These are phyloP conservation scores for Pseudisothecium myosuroides DNA, from an alignment of 225 moss, liverwort and hornwort genomes.

Conservation along the genomic window DNA sequence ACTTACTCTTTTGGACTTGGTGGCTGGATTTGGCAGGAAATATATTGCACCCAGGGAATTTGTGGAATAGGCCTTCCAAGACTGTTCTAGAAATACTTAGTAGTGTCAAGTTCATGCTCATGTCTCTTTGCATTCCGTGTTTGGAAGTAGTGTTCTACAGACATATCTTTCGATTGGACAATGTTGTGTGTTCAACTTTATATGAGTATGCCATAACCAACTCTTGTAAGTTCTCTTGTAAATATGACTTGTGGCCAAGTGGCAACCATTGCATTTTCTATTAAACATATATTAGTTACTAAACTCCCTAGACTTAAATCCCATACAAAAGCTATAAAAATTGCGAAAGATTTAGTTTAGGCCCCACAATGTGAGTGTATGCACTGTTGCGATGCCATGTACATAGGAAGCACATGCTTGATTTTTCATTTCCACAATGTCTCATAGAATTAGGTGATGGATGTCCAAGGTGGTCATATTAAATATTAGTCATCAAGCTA, in stretches of 20 bases:
- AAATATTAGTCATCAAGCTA: no score
- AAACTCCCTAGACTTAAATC: no score
- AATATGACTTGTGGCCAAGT: neutral
- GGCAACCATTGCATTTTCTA: no score
- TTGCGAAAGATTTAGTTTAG: neutral
- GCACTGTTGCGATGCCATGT: neutral
- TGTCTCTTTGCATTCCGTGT: neutral
- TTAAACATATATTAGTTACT: no score
- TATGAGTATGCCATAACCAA: neutral
- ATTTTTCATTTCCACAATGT: neutral
- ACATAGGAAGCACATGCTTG: rapidly evolving
- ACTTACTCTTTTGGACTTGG: neutral
- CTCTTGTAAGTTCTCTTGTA: neutral
- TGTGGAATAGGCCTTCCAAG: neutral
- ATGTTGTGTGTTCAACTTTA: neutral
- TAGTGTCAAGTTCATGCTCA: no score
- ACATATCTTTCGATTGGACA: neutral
- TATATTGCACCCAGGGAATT: no score
- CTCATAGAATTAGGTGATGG: no score
- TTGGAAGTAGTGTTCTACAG: neutral
- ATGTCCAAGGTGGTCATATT: neutral
- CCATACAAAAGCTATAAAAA: neutral
- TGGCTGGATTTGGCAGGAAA: no score
- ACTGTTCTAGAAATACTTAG: neutral
- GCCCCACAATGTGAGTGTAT: neutral